phyloP scores from a whole-genome alignment of 2,329 filamentous ascomycete species.

The Aureobasidium subglaciale region DNA sequence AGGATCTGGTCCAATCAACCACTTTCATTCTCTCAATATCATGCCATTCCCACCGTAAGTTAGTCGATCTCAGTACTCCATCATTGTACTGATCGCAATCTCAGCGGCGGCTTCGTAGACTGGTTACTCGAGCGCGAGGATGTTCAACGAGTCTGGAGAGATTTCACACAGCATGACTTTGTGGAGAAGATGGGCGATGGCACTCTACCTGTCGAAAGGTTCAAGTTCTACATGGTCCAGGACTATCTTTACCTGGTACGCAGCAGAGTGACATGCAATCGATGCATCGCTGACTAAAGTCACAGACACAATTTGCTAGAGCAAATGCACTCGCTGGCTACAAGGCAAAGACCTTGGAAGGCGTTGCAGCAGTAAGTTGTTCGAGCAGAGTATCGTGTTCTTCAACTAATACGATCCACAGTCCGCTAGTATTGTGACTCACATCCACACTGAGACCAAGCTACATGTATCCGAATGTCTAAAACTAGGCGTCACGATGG shows the following conservation, averaged over 20 bases:
- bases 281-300: neutral
- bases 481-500: slow-evolving; percentile 66
- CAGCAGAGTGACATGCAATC: neutral
- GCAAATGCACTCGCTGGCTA: slow-evolving; percentile 81
- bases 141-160: slow-evolving; percentile 66
- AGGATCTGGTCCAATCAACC: slow-evolving; percentile 67
- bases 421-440: slow-evolving; percentile 63
- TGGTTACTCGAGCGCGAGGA: slow-evolving; percentile 71
- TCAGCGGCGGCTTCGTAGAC: slow-evolving; percentile 66
- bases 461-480: slow-evolving; percentile 79
- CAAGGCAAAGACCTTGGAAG: slow-evolving; percentile 67
- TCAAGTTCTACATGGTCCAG: slow-evolving; percentile 84
- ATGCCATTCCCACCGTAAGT: slow-evolving; percentile 61
- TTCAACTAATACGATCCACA: slow-evolving; percentile 26
- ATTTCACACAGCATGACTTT: slow-evolving; percentile 76
- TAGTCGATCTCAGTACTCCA: no score
- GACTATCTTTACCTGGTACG: slow-evolving; percentile 82
- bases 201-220: slow-evolving; percentile 64
- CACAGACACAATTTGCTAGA: slow-evolving; percentile 74
- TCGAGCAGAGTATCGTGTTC: neutral
- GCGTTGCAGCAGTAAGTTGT: slow-evolving; percentile 57
- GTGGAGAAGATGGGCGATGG: slow-evolving; percentile 70
- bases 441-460: slow-evolving; percentile 72
- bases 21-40: slow-evolving; percentile 65
- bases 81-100: neutral